phyloP scores from a whole-genome alignment of 1,284 basidiomycete genomes.

The Microstroma glucosiphilum region DNA sequence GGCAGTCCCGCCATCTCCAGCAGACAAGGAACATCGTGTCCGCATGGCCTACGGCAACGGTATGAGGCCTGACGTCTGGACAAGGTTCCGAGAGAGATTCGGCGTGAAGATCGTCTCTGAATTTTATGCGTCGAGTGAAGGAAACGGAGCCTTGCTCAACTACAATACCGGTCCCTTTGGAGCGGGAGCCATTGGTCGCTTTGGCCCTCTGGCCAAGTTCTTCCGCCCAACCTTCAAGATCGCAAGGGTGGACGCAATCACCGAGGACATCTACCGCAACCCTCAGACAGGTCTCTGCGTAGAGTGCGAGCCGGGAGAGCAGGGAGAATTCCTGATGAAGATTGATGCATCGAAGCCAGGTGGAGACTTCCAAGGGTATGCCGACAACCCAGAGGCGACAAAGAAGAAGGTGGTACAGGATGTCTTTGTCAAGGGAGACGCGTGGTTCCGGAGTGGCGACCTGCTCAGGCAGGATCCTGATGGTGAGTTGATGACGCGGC shows the following conservation, averaged over 20 bases:
- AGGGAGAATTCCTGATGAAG: constrained; percentile 47
- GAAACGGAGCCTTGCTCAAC: constrained; percentile 47
- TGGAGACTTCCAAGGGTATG: constrained; percentile 39
- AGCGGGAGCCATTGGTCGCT: constrained; percentile 48
- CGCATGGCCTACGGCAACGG: constrained; percentile 52
- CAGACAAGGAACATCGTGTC: constrained; percentile 50
- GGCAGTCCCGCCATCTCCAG: constrained; percentile 41
- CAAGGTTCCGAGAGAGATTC: constrained; percentile 49
- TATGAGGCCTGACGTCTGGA: constrained; percentile 51
- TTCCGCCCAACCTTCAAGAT: constrained; percentile 42
- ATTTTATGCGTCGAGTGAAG: constrained; percentile 50
- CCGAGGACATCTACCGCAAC: constrained; percentile 49
- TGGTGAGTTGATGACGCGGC: constrained; percentile 11
- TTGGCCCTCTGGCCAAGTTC: constrained; percentile 31
- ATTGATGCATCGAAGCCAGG: constrained; percentile 33
- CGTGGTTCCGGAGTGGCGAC: constrained; percentile 49
- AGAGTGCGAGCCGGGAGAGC: constrained; percentile 36
- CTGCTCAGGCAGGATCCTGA: constrained; percentile 39
- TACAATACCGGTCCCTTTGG: constrained; percentile 47
- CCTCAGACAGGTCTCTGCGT: constrained; percentile 44
- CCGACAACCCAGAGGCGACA: constrained; percentile 44
- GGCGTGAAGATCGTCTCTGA: constrained; percentile 45
- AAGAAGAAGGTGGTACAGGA: constrained; percentile 49
- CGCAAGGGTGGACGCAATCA: constrained; percentile 47
- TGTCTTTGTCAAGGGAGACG: constrained; percentile 47